Base-by-base conservation (phyloP, 176 grass and related monocot species). In the Oryza meyeriana region DNA sequence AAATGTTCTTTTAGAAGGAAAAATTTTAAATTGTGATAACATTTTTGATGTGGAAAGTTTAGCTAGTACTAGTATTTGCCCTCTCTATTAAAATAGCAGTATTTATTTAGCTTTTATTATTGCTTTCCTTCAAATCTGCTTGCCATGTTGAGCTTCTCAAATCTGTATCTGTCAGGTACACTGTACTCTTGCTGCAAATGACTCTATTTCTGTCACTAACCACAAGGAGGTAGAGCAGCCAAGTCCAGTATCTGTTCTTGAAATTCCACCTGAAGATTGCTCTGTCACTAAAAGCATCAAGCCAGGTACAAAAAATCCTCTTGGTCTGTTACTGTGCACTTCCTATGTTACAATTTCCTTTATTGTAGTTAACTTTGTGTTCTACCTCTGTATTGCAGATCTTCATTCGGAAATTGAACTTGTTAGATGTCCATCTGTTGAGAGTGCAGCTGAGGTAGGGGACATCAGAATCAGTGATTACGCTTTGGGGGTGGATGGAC, bases 231-330 rank as follows among this genome's bases (percentile, higher is more conserved):
- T 67, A n/a, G 84, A 84, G 35, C 90, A 94, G 61, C 70, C 77
- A 74, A 92, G 92, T 18, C 85, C 83, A 66, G 78, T 94, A 75
- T 97, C 90, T 71, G 83, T 92, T 61, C 90, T 88, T 58, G 78
- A 97, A 71, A 79, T 81, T 85, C 76, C 29, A 74, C 30, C 39
- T 61, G 82, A 86, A 44, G 72, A 83, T 87, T 88, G 39, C 31
- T 86, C 83, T 0, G 28, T 68, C 80, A 76, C 71, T 72, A 85
- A 85, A 85, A 70, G 35, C 64, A 75, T 79, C 2, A 88, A 64
- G 44, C 69, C 22, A 14, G 61, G 71, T 66, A 52, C 27, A 87
- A 59, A 11, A 82, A 28, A 90, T 80, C 58, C 65, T 70, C 29
- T 79, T 42, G 92, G 85, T 97, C 62, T 82, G 79, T 31, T 25